Base-by-base conservation (phyloP, 768 basidiomycete species). In the Cystofilobasidium capitatum region DNA sequence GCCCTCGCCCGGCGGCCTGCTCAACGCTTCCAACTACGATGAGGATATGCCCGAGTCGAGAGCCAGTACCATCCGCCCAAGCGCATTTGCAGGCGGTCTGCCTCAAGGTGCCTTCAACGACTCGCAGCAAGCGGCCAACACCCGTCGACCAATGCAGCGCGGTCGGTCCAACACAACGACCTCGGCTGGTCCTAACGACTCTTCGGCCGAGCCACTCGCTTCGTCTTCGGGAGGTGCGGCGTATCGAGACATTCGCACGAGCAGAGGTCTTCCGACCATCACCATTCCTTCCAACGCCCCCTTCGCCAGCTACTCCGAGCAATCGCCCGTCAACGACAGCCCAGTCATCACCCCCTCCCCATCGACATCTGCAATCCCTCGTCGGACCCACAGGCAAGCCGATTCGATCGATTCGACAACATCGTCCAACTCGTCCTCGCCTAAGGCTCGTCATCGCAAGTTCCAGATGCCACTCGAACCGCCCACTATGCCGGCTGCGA, bases 11-110 rank as follows among this genome's bases (percentile, higher is more conserved):
- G 39, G 63, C 29, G 63, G 51, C 37, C 40, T 64, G 36, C 51
- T 57, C 12, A 40, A 36, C 29, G 24, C 17, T 0, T 7, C 22
- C 26, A 20, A 40, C 17, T 26, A 33, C 39, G 29, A 42, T 51
- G 54, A 57, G 26, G 12, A 26, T 26, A 57, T 37, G 26, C 22
- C 49, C 14, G 58, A 60, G 36, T 66, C 65, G 33, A 33, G 47
- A 9, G 26, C 65, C 24, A 66, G 47, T 24, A 66, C 65, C 22
- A 66, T 66, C 45, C 65, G 65, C 7, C 65, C 65, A 26, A 31
- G 36, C 4, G 65, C 58, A 3, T 13, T 55, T 1, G 20, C 47
- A 26, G 51, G 51, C 51, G 1, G 17, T 9, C 2, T 6, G 17
- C 9, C 16, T 33, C 29, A 33, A 6, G 51, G 51, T n/a, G n/a